A percentile compares a stretch with the other conserved stretches of the same genome.
These are phyloP conservation scores for Pythium monospermum DNA, from an alignment of 352 stramenopile species.

Conservation along the genomic window DNA sequence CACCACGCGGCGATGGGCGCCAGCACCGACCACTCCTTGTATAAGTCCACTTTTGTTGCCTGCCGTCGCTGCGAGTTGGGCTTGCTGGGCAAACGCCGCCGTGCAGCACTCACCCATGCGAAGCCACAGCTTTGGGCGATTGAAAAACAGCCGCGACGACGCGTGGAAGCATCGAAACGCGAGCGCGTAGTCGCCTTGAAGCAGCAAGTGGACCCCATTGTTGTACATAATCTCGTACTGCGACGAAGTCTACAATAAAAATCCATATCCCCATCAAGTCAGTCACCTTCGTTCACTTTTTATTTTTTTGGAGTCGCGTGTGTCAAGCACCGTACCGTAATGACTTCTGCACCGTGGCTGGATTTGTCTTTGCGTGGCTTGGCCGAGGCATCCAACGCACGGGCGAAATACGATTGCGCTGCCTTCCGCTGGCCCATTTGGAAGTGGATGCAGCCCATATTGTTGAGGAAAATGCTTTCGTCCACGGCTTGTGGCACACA, in stretches of 20 bases:
- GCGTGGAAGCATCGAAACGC: constrained; percentile 89
- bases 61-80: constrained; percentile 43
- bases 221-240: constrained; percentile 92
- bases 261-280: too few species aligned
- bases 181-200: constrained; percentile 74
- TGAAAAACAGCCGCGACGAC: constrained; percentile 87
- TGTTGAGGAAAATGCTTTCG: constrained; percentile 86
- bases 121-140: constrained; percentile 90
- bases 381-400: constrained; percentile 62
- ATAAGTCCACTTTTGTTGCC: constrained; percentile 83
- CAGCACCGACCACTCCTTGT: constrained; percentile 69
- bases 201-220: constrained; percentile 85
- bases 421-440: constrained; percentile 88
- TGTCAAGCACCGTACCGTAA: constrained; percentile 30
- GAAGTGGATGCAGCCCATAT: constrained; percentile 92
- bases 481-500: constrained; percentile 81
- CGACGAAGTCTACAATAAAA: constrained; percentile 55
- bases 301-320: too few species aligned
- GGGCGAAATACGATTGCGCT: constrained; percentile 89
- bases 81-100: constrained; percentile 69
- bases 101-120: constrained; percentile 91
- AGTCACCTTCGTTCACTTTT: too few species aligned
- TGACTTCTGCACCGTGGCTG: constrained; percentile 39
- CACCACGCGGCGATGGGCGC: constrained; percentile 77
- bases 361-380: constrained; percentile 53